Percentiles rank a stretch among this genome's conserved stretches.
Evolutionary conservation across 257 asterid species (phyloP).

Genomic region (Jasminum sambac): DNA sequence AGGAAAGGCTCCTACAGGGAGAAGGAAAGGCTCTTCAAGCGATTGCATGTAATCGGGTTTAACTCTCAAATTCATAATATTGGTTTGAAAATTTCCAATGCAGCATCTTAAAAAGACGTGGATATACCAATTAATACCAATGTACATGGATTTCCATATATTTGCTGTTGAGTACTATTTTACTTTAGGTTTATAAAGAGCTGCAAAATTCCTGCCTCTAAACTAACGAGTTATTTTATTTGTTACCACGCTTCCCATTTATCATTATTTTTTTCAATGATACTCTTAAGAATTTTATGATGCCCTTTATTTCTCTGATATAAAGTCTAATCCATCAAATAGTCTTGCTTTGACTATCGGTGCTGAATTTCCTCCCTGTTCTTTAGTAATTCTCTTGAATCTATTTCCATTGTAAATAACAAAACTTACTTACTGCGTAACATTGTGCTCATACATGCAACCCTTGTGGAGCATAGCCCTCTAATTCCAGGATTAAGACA

Average conservation of each 20-base stretch:
- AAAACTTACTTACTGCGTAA: background rate
- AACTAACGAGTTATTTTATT: background rate
- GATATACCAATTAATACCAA: background rate
- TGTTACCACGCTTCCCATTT: background rate
- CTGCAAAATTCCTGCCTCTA: background rate
- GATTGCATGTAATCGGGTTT: slow-evolving; percentile 94
- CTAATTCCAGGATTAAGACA: too few relatives aligned
- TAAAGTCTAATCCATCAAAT: background rate
- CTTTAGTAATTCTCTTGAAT: background rate
- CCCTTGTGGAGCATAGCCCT: background rate
- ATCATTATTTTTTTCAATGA: background rate
- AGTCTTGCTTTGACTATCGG: background rate
- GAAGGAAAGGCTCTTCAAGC: too few relatives aligned
- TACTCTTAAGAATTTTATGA: background rate
- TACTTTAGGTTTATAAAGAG: background rate
- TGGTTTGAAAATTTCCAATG: slow-evolving; percentile 16
- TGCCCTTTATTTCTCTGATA: background rate
- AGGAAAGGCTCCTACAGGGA: slow-evolving; percentile 91
- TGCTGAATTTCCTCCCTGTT: background rate
- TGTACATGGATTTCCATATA: background rate
- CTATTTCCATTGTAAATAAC: background rate
- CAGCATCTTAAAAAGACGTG: slow-evolving; percentile 2
- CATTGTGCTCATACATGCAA: background rate
- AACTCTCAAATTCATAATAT: slow-evolving; percentile 20
- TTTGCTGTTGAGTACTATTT: background rate